Percentiles rank a stretch among this genome's conserved stretches.
These are phyloP conservation scores for Spizellomyces sp. DNA, from an alignment of 192 early-diverging fungal genomes.

Conservation along the genomic window DNA sequence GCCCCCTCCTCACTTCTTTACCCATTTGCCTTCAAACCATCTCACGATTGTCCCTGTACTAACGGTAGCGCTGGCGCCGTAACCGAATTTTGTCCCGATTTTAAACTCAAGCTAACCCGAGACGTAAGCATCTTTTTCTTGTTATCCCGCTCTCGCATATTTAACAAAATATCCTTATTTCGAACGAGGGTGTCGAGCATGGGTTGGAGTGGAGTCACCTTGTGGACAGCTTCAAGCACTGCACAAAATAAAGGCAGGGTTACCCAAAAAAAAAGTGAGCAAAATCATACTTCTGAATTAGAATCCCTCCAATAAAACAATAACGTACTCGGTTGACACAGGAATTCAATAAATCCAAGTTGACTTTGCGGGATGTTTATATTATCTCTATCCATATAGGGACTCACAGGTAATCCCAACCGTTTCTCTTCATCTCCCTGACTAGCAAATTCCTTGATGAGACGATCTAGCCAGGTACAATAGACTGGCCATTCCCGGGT, in stretches of 20 bases:
- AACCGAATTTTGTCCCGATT: not conserved
- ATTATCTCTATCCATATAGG: slow-evolving; percentile 53
- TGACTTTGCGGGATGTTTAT: slow-evolving; percentile 63
- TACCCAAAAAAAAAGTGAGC: not conserved
- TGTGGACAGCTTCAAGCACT: slow-evolving; percentile 17
- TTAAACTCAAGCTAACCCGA: not conserved
- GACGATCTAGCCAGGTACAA: slow-evolving; percentile 47
- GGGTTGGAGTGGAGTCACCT: slow-evolving; percentile 15
- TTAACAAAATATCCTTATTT: slow-evolving; percentile 16
- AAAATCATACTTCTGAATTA: not conserved
- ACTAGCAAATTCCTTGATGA: slow-evolving; percentile 56
- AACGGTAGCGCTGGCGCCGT: too few species aligned
- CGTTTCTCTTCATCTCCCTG: slow-evolving; percentile 56
- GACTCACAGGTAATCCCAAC: slow-evolving; percentile 45
- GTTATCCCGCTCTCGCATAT: slow-evolving; percentile 10
- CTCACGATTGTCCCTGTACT: too few species aligned
- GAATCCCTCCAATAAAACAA: not conserved
- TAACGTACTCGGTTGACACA: slow-evolving; percentile 30
- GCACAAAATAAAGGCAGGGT: not conserved
- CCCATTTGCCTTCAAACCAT: too few species aligned
- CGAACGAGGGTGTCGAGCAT: slow-evolving; percentile 10
- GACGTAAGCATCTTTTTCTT: slow-evolving; percentile 4
- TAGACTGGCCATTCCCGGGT: slow-evolving; percentile 43
- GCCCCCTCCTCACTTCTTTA: too few species aligned
- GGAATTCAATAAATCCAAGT: slow-evolving; percentile 61